Conservation (phyloP, 2,329 filamentous ascomycete genomes). For the Fusarium oxysporum region DNA sequence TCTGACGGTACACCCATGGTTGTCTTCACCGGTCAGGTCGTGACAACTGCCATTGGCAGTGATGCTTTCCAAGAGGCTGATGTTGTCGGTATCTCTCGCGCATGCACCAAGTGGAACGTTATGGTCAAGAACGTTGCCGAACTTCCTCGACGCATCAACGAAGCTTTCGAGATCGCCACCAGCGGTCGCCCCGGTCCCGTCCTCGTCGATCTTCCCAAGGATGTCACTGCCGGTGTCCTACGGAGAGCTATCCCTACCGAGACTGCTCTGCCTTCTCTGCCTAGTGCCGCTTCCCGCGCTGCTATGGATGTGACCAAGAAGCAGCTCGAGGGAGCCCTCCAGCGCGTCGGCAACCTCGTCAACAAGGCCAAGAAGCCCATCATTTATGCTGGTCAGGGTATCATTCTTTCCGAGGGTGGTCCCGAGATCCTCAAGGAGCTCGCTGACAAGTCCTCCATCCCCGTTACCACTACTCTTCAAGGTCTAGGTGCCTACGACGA, state of each 20-base stretch:
- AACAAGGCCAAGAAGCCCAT: constrained; percentile 93
- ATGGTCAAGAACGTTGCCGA: constrained; percentile 92
- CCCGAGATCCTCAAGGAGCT: constrained; percentile 84
- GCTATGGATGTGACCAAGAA: constrained; percentile 76
- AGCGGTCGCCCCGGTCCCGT: constrained; percentile 94
- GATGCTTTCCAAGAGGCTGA: constrained; percentile 78
- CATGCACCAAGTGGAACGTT: constrained; percentile 92
- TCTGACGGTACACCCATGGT: background rate
- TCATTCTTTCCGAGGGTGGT: constrained; percentile 83
- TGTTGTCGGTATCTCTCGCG: constrained; percentile 88
- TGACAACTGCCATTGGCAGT: background rate
- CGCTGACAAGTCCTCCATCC: constrained; percentile 90
- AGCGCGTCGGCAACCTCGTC: constrained; percentile 82
- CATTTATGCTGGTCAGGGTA: constrained; percentile 93
- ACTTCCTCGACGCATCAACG: constrained; percentile 92
- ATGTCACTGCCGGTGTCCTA: constrained; percentile 89
- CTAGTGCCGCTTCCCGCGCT: constrained; percentile 86
- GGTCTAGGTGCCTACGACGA: constrained; percentile 94
- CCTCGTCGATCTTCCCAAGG: constrained; percentile 94
- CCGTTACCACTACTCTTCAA: constrained; percentile 95
- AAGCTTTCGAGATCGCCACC: constrained; percentile 97
- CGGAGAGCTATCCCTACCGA: constrained; percentile 83
- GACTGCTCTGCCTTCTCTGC: constrained; percentile 79
- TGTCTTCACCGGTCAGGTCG: background rate
- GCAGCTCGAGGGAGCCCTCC: constrained; percentile 79